Percentiles rank a stretch among this genome's conserved stretches.
Evolutionary conservation across 2,329 filamentous ascomycete genomes (phyloP).

Genomic region (Mycosphaerella sp.): DNA sequence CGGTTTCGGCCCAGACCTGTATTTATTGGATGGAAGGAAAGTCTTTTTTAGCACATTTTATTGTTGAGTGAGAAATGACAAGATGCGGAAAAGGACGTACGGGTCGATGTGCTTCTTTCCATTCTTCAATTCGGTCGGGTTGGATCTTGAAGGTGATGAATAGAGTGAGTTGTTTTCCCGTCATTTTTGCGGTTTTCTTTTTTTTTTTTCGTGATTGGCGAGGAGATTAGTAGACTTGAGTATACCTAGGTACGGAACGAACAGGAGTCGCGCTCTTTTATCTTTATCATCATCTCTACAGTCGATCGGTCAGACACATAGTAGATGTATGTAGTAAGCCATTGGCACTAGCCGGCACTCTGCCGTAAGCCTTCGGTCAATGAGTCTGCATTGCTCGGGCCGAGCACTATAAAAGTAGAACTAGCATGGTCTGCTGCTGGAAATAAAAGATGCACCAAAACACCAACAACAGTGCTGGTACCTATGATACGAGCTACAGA

Average conservation of each 20-base stretch:
- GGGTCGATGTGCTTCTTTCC: slow-evolving; percentile 22
- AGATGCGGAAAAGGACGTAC: slow-evolving; percentile 1
- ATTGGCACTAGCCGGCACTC: background rate
- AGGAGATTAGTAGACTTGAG: background rate
- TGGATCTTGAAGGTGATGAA: slow-evolving; percentile 23
- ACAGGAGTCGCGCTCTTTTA: background rate
- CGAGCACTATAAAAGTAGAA: background rate
- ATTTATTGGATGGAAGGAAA: too few species aligned
- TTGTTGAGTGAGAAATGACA: too few species aligned
- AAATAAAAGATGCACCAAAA: background rate
- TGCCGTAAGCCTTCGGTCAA: background rate
- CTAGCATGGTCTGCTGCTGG: background rate
- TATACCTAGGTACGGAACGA: too few species aligned
- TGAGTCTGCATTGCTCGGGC: background rate
- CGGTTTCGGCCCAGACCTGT: slow-evolving; percentile 14
- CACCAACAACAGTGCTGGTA: background rate
- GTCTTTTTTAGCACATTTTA: too few species aligned
- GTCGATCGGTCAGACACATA: background rate
- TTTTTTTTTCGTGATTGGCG: background rate
- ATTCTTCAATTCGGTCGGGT: slow-evolving; percentile 18
- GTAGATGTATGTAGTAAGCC: background rate
- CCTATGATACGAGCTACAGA: background rate
- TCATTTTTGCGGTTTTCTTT: background rate
- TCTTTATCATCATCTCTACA: background rate
- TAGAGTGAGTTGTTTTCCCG: slow-evolving; percentile 17